These are phyloP conservation scores for Aspergillus sp. DNA, from an alignment of 2,329 filamentous ascomycete genomes.

Conservation along the genomic window DNA sequence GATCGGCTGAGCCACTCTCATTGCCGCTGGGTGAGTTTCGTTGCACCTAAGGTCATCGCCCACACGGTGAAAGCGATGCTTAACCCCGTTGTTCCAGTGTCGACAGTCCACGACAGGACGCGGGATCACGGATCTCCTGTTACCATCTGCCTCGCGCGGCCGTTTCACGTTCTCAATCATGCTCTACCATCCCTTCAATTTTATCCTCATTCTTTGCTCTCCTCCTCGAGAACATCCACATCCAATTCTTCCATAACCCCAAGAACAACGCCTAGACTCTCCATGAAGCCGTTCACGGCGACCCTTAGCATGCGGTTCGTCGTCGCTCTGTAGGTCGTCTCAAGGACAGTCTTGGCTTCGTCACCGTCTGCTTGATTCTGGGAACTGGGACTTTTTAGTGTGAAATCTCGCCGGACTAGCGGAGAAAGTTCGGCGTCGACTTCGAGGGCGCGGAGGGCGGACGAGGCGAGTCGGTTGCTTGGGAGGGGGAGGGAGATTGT, in stretches of 20 bases:
- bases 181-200: background rate
- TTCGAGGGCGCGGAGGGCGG: conserved; percentile 74
- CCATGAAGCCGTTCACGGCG: conserved; percentile 94
- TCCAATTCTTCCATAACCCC: conserved; percentile 92
- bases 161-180: background rate
- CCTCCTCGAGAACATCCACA: conserved; percentile 70
- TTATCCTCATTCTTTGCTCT: conserved; percentile 30
- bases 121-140: background rate
- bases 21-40: background rate
- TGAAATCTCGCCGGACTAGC: conserved; percentile 74
- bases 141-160: background rate
- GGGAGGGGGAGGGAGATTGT: conserved; percentile 81
- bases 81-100: background rate
- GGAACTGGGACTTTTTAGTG: conserved; percentile 50
- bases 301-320: conserved; percentile 97
- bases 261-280: conserved; percentile 80
- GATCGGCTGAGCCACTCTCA: background rate
- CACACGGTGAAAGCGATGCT: background rate
- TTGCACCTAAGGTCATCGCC: background rate
- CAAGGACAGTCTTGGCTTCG: conserved; percentile 60
- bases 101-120: background rate
- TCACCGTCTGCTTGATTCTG: conserved; percentile 24
- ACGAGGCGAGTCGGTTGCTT: conserved; percentile 73
- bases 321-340: conserved; percentile 79
- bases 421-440: conserved; percentile 91